Base-by-base conservation (phyloP, 2,329 filamentous ascomycete genomes). In the Hirsutella rhossiliensis region DNA sequence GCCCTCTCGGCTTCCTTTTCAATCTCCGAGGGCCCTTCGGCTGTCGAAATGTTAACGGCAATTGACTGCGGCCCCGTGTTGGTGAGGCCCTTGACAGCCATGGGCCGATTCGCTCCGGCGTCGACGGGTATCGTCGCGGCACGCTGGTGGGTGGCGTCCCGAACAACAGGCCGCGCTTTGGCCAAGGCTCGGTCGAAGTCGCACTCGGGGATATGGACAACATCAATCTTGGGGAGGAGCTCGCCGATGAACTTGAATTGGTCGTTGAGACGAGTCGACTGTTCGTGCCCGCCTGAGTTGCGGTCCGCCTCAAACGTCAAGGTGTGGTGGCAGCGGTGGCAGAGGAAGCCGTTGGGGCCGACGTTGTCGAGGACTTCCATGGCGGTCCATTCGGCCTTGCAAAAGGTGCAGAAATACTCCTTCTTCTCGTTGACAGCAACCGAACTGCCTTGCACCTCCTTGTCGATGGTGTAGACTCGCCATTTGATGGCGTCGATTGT, bases 401-500 rank as follows among this genome's bases (percentile, higher is more conserved):
- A 98, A 45, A 79, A 76, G 29, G 75, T 69, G 64, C 92, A 98
- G 47, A 83, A 82, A 56, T 89, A 94, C 59, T 97, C 92, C 62
- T 96, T 96, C 61, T 87, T 84, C 63, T 97, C 90, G 45, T 78
- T 77, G 11, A 82, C 83, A 0, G 87, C 82, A 17, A 86, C 80
- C 15, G 86, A 85, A 46, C 87, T 82, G 15, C 82, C 81, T 64
- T 96, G 89, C 47, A 97, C 87, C 44, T 84, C 80, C 60, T 90
- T 89, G 52, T 89, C 88, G 53, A 97, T 79, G 45, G 82, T 83
- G 59, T 90, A 89, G 42, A 95, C 80, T 49, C 87, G 83, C 76
- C 85, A 98, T 63, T 98, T 98, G 66, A 95, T 94, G 41, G 87
- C 87, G 65, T 98, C 92, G 57, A 98, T 87, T 31, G 90, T 87